phyloP scores from a whole-genome alignment of 2,329 filamentous ascomycete genomes.

The Pleurostoma richardsiae region DNA sequence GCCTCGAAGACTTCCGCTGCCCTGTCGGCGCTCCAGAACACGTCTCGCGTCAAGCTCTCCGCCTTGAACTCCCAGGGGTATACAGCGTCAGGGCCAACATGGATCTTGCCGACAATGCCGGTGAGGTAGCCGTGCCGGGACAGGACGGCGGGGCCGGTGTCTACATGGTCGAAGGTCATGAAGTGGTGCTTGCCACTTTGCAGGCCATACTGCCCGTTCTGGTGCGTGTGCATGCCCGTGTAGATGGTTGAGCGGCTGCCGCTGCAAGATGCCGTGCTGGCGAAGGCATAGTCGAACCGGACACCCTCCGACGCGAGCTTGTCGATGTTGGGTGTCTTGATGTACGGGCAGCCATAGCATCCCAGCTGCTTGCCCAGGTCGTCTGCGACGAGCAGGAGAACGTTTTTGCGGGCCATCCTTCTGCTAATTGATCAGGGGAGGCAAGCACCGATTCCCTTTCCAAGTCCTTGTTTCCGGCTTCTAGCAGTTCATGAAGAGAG shows the following conservation, averaged over 20 bases:
- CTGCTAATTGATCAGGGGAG: too few relatives aligned
- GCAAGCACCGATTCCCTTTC: too few relatives aligned
- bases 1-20: slow-evolving; percentile 30
- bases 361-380: slow-evolving; percentile 2
- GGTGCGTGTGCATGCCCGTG: slow-evolving; percentile 38
- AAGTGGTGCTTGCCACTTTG: slow-evolving; percentile 29
- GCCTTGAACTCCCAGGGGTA: slow-evolving; percentile 32
- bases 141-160: slow-evolving; percentile 32
- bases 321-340: slow-evolving; percentile 32
- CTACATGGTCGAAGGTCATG: slow-evolving; percentile 32
- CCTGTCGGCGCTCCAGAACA: slow-evolving; percentile 31
- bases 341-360: slow-evolving; percentile 15
- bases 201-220: slow-evolving; percentile 40
- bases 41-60: slow-evolving; percentile 32
- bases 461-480: too few relatives aligned
- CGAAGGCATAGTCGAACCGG: slow-evolving; percentile 30
- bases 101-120: slow-evolving; percentile 39
- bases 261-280: slow-evolving; percentile 38
- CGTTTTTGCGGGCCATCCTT: background rate
- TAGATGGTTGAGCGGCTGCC: slow-evolving; percentile 37
- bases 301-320: slow-evolving; percentile 26
- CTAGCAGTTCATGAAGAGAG: too few relatives aligned
- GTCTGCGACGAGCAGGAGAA: slow-evolving; percentile 2
- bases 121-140: slow-evolving; percentile 32
- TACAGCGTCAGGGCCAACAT: slow-evolving; percentile 30